phyloP scores from a whole-genome alignment of 116 monocot genomes.

The Cymodocea nodosa region DNA sequence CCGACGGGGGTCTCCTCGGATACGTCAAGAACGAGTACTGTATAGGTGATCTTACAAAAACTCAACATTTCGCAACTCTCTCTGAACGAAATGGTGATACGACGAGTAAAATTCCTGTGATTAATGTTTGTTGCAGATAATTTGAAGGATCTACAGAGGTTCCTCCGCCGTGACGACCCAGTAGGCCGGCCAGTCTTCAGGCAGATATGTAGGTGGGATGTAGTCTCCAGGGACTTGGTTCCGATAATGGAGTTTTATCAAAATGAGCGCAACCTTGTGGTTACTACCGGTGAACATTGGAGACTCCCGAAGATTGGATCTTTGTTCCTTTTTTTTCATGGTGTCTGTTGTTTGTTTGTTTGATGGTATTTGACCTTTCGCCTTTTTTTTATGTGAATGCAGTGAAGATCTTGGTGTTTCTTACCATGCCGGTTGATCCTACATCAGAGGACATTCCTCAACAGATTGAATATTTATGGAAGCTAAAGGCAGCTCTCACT shows the following conservation, averaged over 20 bases:
- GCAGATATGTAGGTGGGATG: conserved; percentile 90
- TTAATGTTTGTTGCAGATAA: conserved; percentile 39
- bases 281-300: conserved; percentile 36
- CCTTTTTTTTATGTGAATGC: conserved; percentile 4
- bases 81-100: too few species aligned
- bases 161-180: conserved; percentile 74
- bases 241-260: conserved; percentile 63
- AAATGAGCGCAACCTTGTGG: conserved; percentile 51
- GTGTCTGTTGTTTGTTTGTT: background rate
- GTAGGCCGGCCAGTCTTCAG: conserved; percentile 61
- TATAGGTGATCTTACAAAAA: conserved; percentile 32
- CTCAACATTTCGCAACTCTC: too few species aligned
- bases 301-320: background rate
- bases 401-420: conserved; percentile 95
- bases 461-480: conserved; percentile 87
- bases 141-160: conserved; percentile 86
- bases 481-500: conserved; percentile 59
- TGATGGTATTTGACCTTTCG: background rate
- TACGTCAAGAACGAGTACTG: conserved; percentile 68
- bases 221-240: conserved; percentile 51
- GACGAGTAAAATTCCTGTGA: too few species aligned
- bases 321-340: background rate
- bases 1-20: conserved; percentile 31
- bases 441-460: conserved; percentile 48
- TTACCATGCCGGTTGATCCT: conserved; percentile 86